A percentile compares a stretch with the other conserved stretches of the same genome.
Conservation (phyloP, 305 asterid genomes). For the Solanum hybrid region DNA sequence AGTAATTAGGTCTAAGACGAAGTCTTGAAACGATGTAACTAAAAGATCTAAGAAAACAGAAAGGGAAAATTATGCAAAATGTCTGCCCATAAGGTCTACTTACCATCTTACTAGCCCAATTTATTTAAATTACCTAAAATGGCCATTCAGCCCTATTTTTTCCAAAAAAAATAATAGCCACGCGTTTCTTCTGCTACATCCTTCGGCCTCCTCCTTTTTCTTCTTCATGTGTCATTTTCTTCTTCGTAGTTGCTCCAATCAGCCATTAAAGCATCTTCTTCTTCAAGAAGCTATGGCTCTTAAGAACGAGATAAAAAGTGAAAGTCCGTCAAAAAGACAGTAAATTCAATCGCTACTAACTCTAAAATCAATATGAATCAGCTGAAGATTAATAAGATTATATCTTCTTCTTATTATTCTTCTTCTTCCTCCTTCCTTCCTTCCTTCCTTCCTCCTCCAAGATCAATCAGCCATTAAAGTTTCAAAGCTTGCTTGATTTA, state of each 20-base stretch:
- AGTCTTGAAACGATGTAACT: background rate
- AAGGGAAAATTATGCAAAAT: background rate
- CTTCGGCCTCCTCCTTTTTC: background rate
- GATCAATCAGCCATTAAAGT: background rate
- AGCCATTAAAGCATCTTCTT: background rate
- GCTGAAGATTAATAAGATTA: background rate
- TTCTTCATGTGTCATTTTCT: background rate
- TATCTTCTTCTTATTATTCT: background rate
- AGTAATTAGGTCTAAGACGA: background rate
- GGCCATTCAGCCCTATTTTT: background rate
- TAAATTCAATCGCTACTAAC: background rate
- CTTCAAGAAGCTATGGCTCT: background rate
- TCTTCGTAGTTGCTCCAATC: background rate
- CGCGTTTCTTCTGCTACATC: background rate
- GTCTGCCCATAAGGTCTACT: background rate
- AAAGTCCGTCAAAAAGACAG: background rate
- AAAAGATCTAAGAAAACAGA: background rate
- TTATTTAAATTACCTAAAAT: background rate
- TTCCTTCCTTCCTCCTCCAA: background rate
- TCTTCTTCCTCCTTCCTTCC: background rate
- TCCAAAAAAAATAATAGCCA: background rate
- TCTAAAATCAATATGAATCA: background rate
- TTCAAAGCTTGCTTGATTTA: background rate
- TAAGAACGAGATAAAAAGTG: background rate
- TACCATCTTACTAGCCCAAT: background rate